These are phyloP conservation scores for Cordyceps farinosa DNA, from an alignment of 2,329 filamentous ascomycete species.

Conservation along the genomic window DNA sequence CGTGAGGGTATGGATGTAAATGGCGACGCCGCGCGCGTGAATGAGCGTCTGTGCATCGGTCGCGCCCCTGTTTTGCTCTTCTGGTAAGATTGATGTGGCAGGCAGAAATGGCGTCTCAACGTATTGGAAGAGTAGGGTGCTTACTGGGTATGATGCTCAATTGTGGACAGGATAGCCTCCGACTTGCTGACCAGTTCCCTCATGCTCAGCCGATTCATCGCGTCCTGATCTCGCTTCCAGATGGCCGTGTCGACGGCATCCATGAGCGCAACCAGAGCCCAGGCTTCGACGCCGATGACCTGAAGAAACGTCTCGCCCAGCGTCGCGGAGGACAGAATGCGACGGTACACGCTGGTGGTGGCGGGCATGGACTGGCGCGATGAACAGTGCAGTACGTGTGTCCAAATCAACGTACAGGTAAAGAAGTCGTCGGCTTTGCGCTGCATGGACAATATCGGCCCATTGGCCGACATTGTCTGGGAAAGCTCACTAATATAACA, in stretches of 20 bases:
- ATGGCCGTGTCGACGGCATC: neutral
- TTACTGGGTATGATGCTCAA: neutral
- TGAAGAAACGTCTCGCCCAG: neutral
- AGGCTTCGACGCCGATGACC: neutral
- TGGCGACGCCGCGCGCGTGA: neutral
- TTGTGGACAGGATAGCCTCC: neutral
- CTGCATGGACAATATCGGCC: neutral
- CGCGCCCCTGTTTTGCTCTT: neutral
- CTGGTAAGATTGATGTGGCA: neutral
- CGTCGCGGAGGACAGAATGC: neutral
- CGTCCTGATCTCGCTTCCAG: neutral
- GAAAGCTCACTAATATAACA: neutral
- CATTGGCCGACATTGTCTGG: neutral
- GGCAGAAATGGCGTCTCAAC: too few species aligned
- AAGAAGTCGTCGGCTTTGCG: neutral
- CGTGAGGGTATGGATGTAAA: conserved; percentile 1
- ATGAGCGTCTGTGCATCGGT: neutral
- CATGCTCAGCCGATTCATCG: neutral
- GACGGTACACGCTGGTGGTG: neutral
- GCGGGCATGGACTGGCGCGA: neutral
- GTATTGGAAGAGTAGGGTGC: neutral
- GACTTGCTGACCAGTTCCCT: neutral
- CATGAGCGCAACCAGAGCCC: neutral
- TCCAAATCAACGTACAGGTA: neutral
- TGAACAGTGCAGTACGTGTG: neutral